A percentile compares a stretch with the other conserved stretches of the same genome.
Conservation (phyloP, 2,329 filamentous ascomycete genomes). For the Metarhizium anisopliae region DNA sequence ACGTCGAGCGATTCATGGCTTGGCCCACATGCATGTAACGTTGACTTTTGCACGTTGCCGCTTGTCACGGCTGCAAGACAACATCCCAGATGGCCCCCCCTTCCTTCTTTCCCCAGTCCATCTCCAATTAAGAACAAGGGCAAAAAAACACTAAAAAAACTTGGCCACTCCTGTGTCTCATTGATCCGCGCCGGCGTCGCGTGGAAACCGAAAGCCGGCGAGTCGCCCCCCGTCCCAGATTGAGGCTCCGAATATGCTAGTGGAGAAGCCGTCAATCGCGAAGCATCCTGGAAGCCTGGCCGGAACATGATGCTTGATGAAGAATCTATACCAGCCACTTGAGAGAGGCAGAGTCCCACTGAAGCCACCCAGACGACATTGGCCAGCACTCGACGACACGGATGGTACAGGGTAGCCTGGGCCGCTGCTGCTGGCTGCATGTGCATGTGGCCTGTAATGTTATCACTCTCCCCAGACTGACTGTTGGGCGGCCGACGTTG, state of each 20-base stretch:
- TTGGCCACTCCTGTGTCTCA: neutral
- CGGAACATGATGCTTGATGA: too few relatives aligned
- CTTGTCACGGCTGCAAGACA: too few relatives aligned
- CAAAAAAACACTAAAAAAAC: neutral
- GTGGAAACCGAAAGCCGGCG: neutral
- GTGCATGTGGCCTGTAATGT: neutral
- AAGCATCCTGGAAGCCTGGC: neutral
- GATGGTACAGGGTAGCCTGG: neutral
- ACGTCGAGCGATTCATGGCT: neutral
- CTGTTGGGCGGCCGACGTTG: neutral
- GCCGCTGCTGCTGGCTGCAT: neutral
- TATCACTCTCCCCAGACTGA: neutral
- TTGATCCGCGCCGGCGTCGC: neutral
- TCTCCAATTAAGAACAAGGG: neutral
- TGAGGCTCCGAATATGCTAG: neutral
- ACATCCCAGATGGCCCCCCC: too few relatives aligned
- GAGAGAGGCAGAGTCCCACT: too few relatives aligned
- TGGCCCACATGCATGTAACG: conserved; percentile 7
- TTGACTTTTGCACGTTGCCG: conserved; percentile 6
- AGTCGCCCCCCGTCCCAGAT: neutral
- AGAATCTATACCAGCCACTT: too few relatives aligned
- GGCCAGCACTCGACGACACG: too few relatives aligned
- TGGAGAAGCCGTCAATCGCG: neutral
- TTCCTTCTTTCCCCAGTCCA: too few relatives aligned
- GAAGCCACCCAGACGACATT: too few relatives aligned